Evolutionary conservation across 176 grass and related monocot species (phyloP).

Genomic region (Avena sativa): DNA sequence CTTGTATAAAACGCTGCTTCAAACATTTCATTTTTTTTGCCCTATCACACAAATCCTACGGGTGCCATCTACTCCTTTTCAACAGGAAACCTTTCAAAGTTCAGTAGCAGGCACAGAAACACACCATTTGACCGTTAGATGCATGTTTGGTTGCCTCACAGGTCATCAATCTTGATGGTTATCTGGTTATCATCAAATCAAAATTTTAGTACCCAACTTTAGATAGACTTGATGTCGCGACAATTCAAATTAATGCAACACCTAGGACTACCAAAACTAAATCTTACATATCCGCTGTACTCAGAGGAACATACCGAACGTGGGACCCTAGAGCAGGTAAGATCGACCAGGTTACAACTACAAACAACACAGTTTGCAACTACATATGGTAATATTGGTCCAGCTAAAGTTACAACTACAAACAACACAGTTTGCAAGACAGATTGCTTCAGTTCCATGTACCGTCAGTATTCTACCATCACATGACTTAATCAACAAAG

Average conservation of each 20-base stretch:
- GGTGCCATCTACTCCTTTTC: too few species aligned
- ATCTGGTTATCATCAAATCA: too few species aligned
- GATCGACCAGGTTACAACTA: neutral
- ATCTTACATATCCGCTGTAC: neutral
- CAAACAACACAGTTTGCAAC: neutral
- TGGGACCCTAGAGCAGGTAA: neutral
- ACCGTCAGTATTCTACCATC: slow-evolving; percentile 4
- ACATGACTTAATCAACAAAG: slow-evolving; percentile 34
- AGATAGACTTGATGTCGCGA: too few species aligned
- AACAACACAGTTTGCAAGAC: neutral
- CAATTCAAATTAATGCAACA: neutral
- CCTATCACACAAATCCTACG: too few species aligned
- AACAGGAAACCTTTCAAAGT: too few species aligned
- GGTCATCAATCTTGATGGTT: too few species aligned
- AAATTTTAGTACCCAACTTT: too few species aligned
- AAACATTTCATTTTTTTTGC: too few species aligned
- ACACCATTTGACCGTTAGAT: too few species aligned
- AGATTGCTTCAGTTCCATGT: slow-evolving; percentile 1
- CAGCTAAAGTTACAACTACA: slow-evolving; percentile 8
- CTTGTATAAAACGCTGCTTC: too few species aligned
- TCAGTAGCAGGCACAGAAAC: too few species aligned
- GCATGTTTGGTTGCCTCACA: too few species aligned
- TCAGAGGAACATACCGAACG: neutral
- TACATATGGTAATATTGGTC: slow-evolving; percentile 17
- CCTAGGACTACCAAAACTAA: slow-evolving; percentile 4